A percentile compares a stretch with the other conserved stretches of the same genome.
These are phyloP conservation scores for Physaria fendleri DNA, from an alignment of 345 rosid species.

Conservation along the genomic window DNA sequence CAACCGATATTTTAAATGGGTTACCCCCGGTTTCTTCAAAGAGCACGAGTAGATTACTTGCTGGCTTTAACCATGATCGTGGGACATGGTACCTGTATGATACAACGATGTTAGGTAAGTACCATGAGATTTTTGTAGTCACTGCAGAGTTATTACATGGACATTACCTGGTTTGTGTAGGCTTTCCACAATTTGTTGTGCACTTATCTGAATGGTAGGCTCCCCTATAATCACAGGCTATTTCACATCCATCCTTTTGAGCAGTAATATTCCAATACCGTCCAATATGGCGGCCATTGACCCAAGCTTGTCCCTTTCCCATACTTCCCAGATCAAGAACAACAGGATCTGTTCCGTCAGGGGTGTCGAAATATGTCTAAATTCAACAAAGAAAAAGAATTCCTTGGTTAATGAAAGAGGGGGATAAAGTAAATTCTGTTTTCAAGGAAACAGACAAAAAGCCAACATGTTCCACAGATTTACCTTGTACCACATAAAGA, in stretches of 20 bases:
- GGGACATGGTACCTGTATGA: constrained; percentile 79
- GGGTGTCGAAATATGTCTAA: constrained; percentile 73
- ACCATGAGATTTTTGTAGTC: neutral
- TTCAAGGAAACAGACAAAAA: neutral
- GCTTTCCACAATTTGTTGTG: constrained; percentile 79
- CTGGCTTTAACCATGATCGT: constrained; percentile 65
- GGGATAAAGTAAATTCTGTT: neutral
- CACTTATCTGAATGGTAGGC: constrained; percentile 73
- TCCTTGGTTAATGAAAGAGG: neutral
- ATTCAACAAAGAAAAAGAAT: constrained; percentile 11
- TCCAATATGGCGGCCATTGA: constrained; percentile 86
- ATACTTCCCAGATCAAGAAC: constrained; percentile 91
- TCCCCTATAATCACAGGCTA: constrained; percentile 74
- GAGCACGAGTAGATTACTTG: constrained; percentile 69
- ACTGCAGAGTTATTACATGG: neutral
- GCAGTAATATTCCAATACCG: constrained; percentile 78
- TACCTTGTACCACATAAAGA: constrained; percentile 95
- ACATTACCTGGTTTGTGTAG: constrained; percentile 77
- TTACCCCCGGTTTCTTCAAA: constrained; percentile 93
- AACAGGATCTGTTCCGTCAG: constrained; percentile 71
- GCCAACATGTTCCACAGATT: neutral
- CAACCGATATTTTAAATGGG: constrained; percentile 67
- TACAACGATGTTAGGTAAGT: neutral
- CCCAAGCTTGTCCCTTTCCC: constrained; percentile 99
- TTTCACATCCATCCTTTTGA: constrained; percentile 62